phyloP scores from a whole-genome alignment of 805 yeast genomes.

The Teunomyces aglyptinius region DNA sequence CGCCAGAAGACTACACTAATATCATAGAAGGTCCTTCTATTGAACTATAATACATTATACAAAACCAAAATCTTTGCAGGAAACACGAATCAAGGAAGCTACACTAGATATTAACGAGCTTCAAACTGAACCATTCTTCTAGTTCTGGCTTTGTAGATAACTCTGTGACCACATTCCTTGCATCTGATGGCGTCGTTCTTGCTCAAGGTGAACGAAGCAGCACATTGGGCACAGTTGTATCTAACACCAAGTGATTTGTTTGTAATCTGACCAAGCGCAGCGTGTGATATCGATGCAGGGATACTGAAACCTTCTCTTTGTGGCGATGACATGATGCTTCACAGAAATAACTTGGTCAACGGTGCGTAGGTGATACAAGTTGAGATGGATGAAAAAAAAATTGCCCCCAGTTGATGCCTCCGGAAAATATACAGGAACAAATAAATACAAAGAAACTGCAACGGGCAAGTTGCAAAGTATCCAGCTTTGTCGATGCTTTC shows the following conservation, averaged over 20 bases:
- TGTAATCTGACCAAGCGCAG: slow-evolving; percentile 79
- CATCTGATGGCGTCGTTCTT: slow-evolving; percentile 97
- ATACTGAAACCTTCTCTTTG: slow-evolving; percentile 87
- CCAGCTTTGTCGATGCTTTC: slow-evolving; percentile 21
- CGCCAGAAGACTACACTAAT: background rate
- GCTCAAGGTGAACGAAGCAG: slow-evolving; percentile 79
- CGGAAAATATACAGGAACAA: slow-evolving; percentile 6
- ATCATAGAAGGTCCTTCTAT: background rate
- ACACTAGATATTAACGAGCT: slow-evolving; percentile 26
- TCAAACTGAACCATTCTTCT: slow-evolving; percentile 81
- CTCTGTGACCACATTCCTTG: slow-evolving; percentile 98
- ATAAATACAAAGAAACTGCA: background rate
- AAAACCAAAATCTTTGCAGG: background rate
- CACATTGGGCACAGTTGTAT: slow-evolving; percentile 96
- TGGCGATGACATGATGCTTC: slow-evolving; percentile 41
- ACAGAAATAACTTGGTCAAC: background rate
- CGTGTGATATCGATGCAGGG: slow-evolving; percentile 68
- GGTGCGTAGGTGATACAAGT: slow-evolving; percentile 2
- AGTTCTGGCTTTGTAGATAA: slow-evolving; percentile 93
- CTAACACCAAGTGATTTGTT: slow-evolving; percentile 74
- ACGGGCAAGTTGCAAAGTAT: too few relatives aligned
- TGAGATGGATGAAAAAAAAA: slow-evolving; percentile 6
- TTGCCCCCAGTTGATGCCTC: background rate
- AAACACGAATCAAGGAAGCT: background rate
- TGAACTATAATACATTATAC: slow-evolving; percentile 1